A percentile compares a stretch with the other conserved stretches of the same genome.
Conservation (phyloP, 1,284 basidiomycete genomes). For the Ustilago bromivora region DNA sequence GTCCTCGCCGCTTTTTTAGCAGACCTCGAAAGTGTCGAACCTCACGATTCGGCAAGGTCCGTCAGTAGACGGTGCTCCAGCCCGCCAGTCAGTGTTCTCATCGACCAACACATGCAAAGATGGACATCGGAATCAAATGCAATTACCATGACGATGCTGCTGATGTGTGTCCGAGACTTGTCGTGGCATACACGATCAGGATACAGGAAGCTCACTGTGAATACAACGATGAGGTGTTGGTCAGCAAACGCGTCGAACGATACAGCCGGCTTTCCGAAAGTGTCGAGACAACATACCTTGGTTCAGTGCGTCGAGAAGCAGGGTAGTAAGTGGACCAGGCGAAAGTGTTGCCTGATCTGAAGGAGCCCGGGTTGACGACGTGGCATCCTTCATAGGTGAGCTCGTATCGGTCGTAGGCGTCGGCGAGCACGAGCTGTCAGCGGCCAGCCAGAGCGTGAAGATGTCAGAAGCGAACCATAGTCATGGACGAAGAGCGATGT, state of each 20-base stretch:
- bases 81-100: background rate
- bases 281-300: constrained; percentile 47
- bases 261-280: too few relatives aligned
- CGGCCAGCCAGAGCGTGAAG: constrained; percentile 6
- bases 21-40: too few relatives aligned
- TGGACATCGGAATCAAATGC: background rate
- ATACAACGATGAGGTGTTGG: background rate
- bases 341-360: constrained; percentile 59
- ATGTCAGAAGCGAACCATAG: background rate
- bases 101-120: background rate
- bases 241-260: background rate
- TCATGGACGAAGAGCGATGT: too few relatives aligned
- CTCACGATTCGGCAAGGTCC: too few relatives aligned
- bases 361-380: constrained; percentile 92
- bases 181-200: background rate
- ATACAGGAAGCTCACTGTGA: constrained; percentile 11
- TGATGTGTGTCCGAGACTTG: background rate
- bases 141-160: background rate
- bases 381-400: constrained; percentile 98
- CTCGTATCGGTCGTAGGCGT: constrained; percentile 95
- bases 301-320: constrained; percentile 61
- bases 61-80: too few relatives aligned
- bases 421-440: constrained; percentile 87
- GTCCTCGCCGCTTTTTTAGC: too few relatives aligned
- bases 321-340: constrained; percentile 70